phyloP scores from a whole-genome alignment of 768 basidiomycete species.

The Boletus sp. region DNA sequence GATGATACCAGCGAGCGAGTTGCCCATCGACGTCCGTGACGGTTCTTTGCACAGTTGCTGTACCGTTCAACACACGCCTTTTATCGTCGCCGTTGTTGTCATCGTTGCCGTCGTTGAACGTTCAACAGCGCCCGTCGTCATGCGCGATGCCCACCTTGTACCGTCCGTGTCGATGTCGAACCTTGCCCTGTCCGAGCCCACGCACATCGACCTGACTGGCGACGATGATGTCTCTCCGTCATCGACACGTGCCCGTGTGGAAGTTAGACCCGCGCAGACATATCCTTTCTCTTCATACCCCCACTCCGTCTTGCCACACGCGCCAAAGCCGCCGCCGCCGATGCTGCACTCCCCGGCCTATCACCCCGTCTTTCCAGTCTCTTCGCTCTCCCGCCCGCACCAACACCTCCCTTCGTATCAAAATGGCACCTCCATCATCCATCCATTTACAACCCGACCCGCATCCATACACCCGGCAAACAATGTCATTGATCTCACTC shows the following conservation, averaged over 20 bases:
- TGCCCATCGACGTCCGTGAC: constrained; percentile 11
- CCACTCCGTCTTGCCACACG: constrained; percentile 22
- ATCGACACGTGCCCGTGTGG: constrained; percentile 30
- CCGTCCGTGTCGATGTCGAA: constrained; percentile 35
- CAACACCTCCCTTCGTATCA: constrained; percentile 24
- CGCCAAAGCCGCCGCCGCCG: constrained; percentile 23
- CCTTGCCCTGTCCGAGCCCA: constrained; percentile 39
- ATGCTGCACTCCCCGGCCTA: constrained; percentile 32
- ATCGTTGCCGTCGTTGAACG: neutral
- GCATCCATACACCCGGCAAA: constrained; percentile 31
- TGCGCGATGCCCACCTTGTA: constrained; percentile 27
- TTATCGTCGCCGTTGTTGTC: neutral
- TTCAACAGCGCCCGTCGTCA: constrained; percentile 10
- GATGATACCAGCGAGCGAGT: too few species aligned
- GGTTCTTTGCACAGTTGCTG: constrained; percentile 17
- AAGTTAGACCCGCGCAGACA: constrained; percentile 37
- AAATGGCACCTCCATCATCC: constrained; percentile 22
- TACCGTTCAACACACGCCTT: neutral
- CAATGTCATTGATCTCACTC: constrained; percentile 75
- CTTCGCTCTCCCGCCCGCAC: constrained; percentile 28
- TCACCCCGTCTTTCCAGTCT: constrained; percentile 51
- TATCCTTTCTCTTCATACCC: constrained; percentile 24
- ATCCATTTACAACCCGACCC: constrained; percentile 18
- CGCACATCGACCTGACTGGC: constrained; percentile 67
- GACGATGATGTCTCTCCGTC: constrained; percentile 55